Conservation (phyloP, 257 asterid genomes). For the Solanum chiquidenum region DNA sequence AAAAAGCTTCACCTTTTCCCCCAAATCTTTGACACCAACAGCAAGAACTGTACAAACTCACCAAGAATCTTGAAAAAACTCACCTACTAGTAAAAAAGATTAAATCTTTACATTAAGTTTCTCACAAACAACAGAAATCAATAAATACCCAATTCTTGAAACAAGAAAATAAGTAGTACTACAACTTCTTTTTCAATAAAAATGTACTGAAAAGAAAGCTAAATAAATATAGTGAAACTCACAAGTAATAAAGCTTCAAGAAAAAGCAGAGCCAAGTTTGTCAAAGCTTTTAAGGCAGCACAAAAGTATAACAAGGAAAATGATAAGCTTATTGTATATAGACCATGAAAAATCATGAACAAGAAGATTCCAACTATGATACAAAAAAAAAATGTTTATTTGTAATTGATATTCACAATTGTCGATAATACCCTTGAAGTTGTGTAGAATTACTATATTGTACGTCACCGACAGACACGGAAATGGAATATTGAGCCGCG, state of each 20-base stretch:
- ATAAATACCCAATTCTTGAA: background rate
- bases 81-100: background rate
- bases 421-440: slow-evolving; percentile 8
- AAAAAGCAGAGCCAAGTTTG: background rate
- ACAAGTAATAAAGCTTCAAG: background rate
- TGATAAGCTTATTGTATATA: background rate
- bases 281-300: background rate
- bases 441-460: background rate
- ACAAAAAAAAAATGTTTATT: background rate
- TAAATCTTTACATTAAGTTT: background rate
- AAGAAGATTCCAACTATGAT: background rate
- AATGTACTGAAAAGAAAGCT: background rate
- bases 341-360: background rate
- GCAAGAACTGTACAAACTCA: background rate
- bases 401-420: background rate
- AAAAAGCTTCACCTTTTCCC: background rate
- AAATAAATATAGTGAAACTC: background rate
- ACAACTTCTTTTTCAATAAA: background rate
- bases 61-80: background rate
- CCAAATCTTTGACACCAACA: background rate
- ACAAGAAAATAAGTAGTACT: background rate
- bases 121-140: background rate
- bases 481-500: background rate
- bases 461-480: slow-evolving; percentile 16
- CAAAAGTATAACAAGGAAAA: background rate